Base-by-base conservation (phyloP, 176 grass and related monocot species). In the Dendrocalamus sinicus region DNA sequence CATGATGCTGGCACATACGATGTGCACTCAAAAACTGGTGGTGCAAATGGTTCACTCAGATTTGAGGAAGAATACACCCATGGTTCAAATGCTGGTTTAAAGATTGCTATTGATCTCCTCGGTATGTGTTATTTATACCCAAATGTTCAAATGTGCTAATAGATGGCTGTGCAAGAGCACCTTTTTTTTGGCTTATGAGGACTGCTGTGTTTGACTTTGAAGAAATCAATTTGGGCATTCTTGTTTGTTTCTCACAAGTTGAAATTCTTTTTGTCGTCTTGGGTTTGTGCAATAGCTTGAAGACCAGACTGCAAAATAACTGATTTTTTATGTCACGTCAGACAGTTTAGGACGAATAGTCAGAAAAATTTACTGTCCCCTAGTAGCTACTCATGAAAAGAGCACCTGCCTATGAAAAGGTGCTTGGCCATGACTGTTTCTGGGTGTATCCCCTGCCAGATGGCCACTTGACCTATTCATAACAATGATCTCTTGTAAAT, bases 1-100 rank as follows among this genome's bases (percentile, higher is more conserved):
- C 96, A 98, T 85, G 96, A 98, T 90, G 96, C 96, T 88, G 96
- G 96, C 51, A 98, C 96, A 13, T 98, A 89, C 24, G 96, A 98
- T 58, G 93, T 90, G 24, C 89, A 80, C 40, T 91, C 96, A 45
- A 96, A 94, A 77, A 96, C 91, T 30, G 96, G 96, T 62, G 96
- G 96, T 0, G 91, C 96, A 40, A 98, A 98, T 94, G 96, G 96
- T 79, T 98, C 96, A 1, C 96, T 98, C 88, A 98, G 93, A 77
- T 83, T 64, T 12, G 86, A 92, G 74, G 96, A 95, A 89, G 96
- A 98, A 85, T 89, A 91, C 67, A 84, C 68, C 3, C 96, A 98
- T 85, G 96, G 96, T 73, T 91, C 96, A 86, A 98, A 98, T 91
- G 90, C 93, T 86, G 96, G 96, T 32, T 88, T 98, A 81, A 96